phyloP scores from a whole-genome alignment of 2,329 filamentous ascomycete genomes.

The Alternaria arborescens region DNA sequence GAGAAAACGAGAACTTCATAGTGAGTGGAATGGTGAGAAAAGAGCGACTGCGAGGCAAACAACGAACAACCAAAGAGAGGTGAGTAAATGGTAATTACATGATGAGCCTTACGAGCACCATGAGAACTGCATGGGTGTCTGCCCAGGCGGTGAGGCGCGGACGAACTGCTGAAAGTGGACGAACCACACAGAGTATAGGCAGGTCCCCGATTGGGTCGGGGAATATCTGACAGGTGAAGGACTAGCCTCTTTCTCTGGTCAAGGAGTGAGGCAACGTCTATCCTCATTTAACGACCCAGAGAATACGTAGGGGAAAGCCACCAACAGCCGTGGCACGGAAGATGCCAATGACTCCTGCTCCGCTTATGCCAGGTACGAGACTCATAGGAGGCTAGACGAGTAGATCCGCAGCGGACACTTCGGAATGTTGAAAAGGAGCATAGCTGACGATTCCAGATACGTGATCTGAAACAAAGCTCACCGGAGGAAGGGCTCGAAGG shows the following conservation, averaged over 20 bases:
- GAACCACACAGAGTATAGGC: not conserved
- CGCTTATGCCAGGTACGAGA: slow-evolving; percentile 1
- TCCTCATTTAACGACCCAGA: slow-evolving; percentile 4
- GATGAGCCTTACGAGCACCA: not conserved
- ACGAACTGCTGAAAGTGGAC: not conserved
- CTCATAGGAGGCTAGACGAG: not conserved
- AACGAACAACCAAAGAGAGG: not conserved
- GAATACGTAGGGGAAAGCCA: not conserved
- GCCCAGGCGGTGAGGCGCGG: not conserved
- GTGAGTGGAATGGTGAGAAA: slow-evolving; percentile 5
- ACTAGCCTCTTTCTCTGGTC: not conserved
- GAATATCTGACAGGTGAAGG: not conserved
- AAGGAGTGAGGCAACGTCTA: slow-evolving; percentile 2
- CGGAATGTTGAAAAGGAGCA: not conserved
- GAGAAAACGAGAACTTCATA: slow-evolving; percentile 26
- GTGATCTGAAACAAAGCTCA: slow-evolving; percentile 1
- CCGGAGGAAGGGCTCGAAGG: not conserved
- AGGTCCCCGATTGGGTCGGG: not conserved
- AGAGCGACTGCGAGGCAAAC: not conserved
- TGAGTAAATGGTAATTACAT: slow-evolving; percentile 1
- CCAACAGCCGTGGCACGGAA: not conserved
- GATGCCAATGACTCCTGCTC: not conserved
- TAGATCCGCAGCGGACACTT: not conserved
- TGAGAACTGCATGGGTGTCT: not conserved
- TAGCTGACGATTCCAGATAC: not conserved